These are phyloP conservation scores for Albizia julibrissin DNA, from an alignment of 306 rosid species.

Conservation along the genomic window DNA sequence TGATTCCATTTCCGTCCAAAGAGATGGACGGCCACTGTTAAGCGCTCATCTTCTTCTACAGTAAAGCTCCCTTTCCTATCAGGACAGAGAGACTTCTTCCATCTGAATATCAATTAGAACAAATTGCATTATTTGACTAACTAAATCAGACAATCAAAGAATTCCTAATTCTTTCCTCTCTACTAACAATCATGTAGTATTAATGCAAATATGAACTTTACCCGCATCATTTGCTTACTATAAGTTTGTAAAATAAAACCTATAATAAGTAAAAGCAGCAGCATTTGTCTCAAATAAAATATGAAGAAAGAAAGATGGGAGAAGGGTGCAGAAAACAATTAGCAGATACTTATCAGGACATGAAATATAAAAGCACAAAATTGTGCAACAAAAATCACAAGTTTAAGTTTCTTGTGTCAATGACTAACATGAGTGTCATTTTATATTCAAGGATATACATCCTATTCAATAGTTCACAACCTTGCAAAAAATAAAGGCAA, in stretches of 20 bases:
- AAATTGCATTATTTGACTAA: conserved; percentile 24
- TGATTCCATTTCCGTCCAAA: conserved; percentile 92
- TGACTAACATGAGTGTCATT: conserved; percentile 1
- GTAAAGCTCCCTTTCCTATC: conserved; percentile 73
- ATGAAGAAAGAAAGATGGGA: background rate
- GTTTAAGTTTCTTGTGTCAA: conserved; percentile 3
- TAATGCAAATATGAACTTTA: conserved; percentile 1
- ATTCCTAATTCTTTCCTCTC: conserved; percentile 5
- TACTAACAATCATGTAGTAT: background rate
- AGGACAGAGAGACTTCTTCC: conserved; percentile 88
- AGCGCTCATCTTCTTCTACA: conserved; percentile 70
- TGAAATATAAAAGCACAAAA: background rate
- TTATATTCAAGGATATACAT: conserved; percentile 4
- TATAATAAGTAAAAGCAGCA: background rate
- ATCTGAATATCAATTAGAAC: conserved; percentile 49
- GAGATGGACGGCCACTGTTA: conserved; percentile 83
- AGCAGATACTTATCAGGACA: too few species aligned
- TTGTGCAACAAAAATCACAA: background rate
- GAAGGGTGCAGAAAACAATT: background rate
- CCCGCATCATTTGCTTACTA: background rate
- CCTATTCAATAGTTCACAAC: conserved; percentile 9
- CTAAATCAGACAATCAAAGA: conserved; percentile 14
- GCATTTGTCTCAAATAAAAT: background rate
- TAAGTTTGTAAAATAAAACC: background rate
- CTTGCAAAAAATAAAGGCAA: background rate